Evolutionary conservation across 169 alveolate species (phyloP).

Genomic region (Plasmodium malariae): DNA sequence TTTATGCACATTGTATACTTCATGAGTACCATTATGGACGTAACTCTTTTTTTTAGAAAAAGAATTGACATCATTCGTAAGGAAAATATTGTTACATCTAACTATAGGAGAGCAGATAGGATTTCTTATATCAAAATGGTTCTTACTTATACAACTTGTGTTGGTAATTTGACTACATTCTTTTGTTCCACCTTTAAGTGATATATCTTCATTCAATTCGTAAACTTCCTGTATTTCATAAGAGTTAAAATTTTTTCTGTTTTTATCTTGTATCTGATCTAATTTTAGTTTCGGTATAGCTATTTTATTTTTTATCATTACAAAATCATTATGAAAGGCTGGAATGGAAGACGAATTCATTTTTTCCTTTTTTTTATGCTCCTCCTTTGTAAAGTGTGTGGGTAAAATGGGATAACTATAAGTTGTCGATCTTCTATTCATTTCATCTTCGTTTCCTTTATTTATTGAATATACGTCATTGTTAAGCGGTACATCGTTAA

Average conservation of each 20-base stretch:
- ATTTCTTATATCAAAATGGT: neutral
- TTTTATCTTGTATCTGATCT: neutral
- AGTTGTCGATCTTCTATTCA: slow-evolving; percentile 18
- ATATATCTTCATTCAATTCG: neutral
- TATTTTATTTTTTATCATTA: neutral
- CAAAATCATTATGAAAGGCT: neutral
- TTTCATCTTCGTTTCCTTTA: neutral
- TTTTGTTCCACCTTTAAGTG: neutral
- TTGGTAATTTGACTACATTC: neutral
- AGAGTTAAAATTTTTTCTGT: neutral
- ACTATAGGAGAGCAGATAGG: neutral
- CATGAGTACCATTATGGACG: too few species aligned
- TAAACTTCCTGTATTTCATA: neutral
- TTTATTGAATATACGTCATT: neutral
- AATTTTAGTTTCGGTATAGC: neutral
- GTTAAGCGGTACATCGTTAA: too few species aligned
- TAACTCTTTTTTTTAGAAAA: neutral
- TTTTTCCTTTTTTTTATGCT: neutral
- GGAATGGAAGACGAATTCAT: neutral
- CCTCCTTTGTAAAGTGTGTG: neutral
- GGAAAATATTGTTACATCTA: slow-evolving; percentile 2
- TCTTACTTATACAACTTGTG: neutral
- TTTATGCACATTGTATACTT: neutral
- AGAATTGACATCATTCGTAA: neutral
- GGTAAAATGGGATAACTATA: slow-evolving; percentile 1